Evolutionary conservation across 2,329 filamentous ascomycete species (phyloP).

Genomic region (Ceratocystis destructans): DNA sequence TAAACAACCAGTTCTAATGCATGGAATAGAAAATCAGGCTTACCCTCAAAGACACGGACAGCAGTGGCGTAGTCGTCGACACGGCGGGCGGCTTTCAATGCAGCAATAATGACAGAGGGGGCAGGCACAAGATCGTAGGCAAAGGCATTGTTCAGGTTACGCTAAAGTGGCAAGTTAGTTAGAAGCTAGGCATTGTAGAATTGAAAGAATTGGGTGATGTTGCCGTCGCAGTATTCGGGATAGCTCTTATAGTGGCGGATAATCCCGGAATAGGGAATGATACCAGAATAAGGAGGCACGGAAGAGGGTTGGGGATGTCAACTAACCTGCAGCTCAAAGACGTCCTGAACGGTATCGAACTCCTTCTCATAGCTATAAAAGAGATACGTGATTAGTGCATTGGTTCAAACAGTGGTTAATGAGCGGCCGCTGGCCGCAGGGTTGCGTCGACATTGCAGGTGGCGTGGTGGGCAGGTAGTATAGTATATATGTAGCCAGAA

Average conservation of each 20-base stretch:
- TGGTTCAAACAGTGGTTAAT: neutral
- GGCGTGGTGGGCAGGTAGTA: neutral
- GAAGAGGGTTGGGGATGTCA: slow-evolving; percentile 9
- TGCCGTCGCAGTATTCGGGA: slow-evolving; percentile 15
- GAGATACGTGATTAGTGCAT: slow-evolving; percentile 10
- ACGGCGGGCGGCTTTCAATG: slow-evolving; percentile 81
- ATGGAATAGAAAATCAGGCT: slow-evolving; percentile 23
- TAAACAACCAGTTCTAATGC: neutral
- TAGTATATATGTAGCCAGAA: neutral
- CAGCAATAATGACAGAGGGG: slow-evolving; percentile 76
- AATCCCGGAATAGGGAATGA: slow-evolving; percentile 10
- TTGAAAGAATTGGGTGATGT: neutral
- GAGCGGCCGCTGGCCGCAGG: neutral
- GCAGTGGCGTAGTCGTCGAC: slow-evolving; percentile 98
- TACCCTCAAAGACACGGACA: slow-evolving; percentile 97
- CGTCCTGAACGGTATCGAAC: slow-evolving; percentile 92
- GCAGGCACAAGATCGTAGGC: slow-evolving; percentile 99
- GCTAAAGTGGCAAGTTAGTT: slow-evolving; percentile 29
- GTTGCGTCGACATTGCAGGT: neutral
- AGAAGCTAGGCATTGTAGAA: no score
- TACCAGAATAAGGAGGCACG: neutral
- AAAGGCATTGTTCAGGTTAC: slow-evolving; percentile 98
- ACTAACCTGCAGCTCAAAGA: slow-evolving; percentile 97
- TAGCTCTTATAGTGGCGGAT: slow-evolving; percentile 7
- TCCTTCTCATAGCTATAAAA: slow-evolving; percentile 82